phyloP scores from a whole-genome alignment of 169 alveolate genomes.

The Blepharisma undulans region DNA sequence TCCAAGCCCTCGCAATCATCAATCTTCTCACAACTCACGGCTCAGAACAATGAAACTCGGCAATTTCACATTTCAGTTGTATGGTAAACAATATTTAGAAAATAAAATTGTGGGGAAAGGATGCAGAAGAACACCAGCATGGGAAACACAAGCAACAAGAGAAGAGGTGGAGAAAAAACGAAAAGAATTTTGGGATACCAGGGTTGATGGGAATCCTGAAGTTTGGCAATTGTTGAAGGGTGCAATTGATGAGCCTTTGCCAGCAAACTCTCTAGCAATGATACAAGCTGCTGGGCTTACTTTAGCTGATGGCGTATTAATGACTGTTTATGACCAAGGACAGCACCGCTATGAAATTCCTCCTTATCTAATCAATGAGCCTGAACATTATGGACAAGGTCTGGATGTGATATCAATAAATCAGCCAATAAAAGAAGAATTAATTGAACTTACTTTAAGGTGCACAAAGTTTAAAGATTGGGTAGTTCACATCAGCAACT shows the following conservation, averaged over 20 bases:
- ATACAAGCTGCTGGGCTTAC: background rate
- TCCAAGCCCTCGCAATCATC: background rate
- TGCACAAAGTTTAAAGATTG: background rate
- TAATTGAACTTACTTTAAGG: background rate
- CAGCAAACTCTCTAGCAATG: background rate
- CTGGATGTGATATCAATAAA: background rate
- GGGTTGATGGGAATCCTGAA: constrained; percentile 26
- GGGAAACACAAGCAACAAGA: constrained; percentile 6
- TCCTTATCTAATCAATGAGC: background rate
- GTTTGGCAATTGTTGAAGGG: background rate
- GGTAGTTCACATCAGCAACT: background rate
- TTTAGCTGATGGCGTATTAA: background rate
- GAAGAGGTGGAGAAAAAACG: constrained; percentile 8
- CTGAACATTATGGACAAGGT: background rate
- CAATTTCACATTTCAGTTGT: background rate
- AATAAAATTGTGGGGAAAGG: background rate
- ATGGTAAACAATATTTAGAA: constrained; percentile 1
- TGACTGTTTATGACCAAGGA: background rate
- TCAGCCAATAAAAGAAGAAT: background rate
- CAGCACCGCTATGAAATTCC: constrained; percentile 20
- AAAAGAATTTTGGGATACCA: constrained; percentile 11
- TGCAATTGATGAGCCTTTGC: background rate
- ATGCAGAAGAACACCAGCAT: constrained; percentile 27
- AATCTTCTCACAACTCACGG: background rate
- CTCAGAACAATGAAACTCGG: background rate